These are phyloP conservation scores for Alternaria angustiovoidea DNA, from an alignment of 2,329 filamentous ascomycete genomes.

Conservation along the genomic window DNA sequence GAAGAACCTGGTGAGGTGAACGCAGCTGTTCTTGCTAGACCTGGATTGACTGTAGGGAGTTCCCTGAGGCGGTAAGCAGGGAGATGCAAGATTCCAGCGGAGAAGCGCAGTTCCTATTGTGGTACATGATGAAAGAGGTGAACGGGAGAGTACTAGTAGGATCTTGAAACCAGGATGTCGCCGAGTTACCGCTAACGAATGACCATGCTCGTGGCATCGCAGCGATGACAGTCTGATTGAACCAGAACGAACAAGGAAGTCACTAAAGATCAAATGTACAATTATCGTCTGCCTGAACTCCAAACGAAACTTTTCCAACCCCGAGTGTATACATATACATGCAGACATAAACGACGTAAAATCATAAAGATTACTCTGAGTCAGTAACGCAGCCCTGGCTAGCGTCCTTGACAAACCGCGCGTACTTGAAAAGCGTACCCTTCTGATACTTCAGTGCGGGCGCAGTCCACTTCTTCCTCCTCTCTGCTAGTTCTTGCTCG, in stretches of 20 bases:
- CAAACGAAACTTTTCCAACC: conserved; percentile 7
- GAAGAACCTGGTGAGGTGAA: neutral
- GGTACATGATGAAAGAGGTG: neutral
- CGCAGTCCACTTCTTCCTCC: conserved; percentile 62
- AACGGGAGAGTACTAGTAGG: no score
- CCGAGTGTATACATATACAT: conserved; percentile 3
- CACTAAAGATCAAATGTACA: neutral
- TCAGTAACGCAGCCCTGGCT: conserved; percentile 68
- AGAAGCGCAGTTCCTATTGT: neutral
- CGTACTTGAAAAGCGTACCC: conserved; percentile 68
- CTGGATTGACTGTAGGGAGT: neutral
- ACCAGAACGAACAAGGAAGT: neutral
- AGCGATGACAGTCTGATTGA: neutral
- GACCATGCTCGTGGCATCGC: neutral
- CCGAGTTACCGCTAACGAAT: neutral
- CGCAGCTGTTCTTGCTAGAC: neutral
- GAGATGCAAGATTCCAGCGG: neutral
- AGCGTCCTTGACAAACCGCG: conserved; percentile 63
- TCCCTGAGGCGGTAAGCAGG: neutral
- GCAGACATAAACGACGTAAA: neutral
- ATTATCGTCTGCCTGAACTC: neutral
- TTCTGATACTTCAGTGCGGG: conserved; percentile 65
- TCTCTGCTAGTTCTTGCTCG: conserved; percentile 66
- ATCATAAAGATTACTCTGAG: conserved; percentile 34
- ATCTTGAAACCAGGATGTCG: neutral